Percentiles rank a stretch among this genome's conserved stretches.
Conservation (phyloP, 176 grass and related monocot genomes). For the Phoenix dactylifera region DNA sequence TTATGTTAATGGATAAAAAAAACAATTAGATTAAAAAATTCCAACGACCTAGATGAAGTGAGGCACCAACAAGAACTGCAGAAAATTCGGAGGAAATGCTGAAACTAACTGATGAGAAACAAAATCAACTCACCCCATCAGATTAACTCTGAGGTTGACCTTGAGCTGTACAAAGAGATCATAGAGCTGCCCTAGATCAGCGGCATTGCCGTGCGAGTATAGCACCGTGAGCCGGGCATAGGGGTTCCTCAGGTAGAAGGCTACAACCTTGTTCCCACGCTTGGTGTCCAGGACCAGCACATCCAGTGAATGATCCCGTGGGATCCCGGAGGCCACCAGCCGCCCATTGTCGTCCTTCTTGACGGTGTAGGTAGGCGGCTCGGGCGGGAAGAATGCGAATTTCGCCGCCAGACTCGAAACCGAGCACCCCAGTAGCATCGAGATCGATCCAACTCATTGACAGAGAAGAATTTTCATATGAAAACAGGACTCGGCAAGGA, state of each 20-base stretch:
- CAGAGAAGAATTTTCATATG: slow-evolving; percentile 45
- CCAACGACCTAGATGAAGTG: too few relatives aligned
- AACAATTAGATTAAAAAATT: too few relatives aligned
- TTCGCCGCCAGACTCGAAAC: slow-evolving; percentile 97
- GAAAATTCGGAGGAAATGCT: too few relatives aligned
- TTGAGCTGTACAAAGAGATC: slow-evolving; percentile 99
- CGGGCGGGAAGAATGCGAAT: slow-evolving; percentile 98
- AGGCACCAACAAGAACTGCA: too few relatives aligned
- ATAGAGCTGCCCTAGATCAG: slow-evolving; percentile 95
- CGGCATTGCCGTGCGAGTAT: slow-evolving; percentile 98
- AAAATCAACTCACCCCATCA: slow-evolving; percentile 80
- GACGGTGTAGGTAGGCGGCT: slow-evolving; percentile 81
- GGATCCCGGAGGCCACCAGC: slow-evolving; percentile 68
- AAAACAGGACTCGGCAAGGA: slow-evolving; percentile 4
- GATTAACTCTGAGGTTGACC: slow-evolving; percentile 98
- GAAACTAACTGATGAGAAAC: slow-evolving; percentile 10
- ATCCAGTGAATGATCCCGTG: slow-evolving; percentile 70
- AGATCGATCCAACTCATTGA: slow-evolving; percentile 62
- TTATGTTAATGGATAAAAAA: too few relatives aligned
- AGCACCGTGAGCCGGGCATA: slow-evolving; percentile 78
- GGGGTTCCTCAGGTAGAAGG: slow-evolving; percentile 87
- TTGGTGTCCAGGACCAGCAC: slow-evolving; percentile 71
- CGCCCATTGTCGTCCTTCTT: slow-evolving; percentile 70
- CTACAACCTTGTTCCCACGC: slow-evolving; percentile 75
- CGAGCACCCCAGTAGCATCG: slow-evolving; percentile 83